A percentile compares a stretch with the other conserved stretches of the same genome.
phyloP scores from a whole-genome alignment of 345 rosid genomes.

The Nasturtium officinale region DNA sequence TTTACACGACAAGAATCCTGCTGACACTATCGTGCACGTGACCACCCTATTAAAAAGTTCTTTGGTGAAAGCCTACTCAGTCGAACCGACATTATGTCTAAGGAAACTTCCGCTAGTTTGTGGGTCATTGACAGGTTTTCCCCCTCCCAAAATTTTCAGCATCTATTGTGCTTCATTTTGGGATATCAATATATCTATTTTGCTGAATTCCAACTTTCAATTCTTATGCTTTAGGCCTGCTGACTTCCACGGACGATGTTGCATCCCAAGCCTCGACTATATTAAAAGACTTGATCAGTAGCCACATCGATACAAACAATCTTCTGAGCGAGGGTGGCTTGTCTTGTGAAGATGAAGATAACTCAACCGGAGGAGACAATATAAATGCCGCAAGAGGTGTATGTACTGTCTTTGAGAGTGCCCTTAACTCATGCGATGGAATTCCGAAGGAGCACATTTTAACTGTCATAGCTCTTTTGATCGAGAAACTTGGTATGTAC shows the following conservation, averaged over 20 bases:
- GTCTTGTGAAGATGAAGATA: conserved; percentile 49
- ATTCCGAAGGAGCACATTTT: conserved; percentile 65
- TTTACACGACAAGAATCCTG: conserved; percentile 54
- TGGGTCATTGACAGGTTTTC: conserved; percentile 60
- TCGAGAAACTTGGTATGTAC: conserved; percentile 70
- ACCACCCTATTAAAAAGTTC: conserved; percentile 55
- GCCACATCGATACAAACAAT: conserved; percentile 46
- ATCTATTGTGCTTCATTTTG: conserved; percentile 2
- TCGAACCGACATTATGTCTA: conserved; percentile 51
- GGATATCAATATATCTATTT: background rate
- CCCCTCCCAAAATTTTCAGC: conserved; percentile 1
- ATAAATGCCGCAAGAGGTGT: conserved; percentile 49
- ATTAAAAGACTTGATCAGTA: conserved; percentile 64
- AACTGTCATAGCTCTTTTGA: conserved; percentile 55
- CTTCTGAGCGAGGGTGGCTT: conserved; percentile 40
- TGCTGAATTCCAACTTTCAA: conserved; percentile 4
- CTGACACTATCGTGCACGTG: conserved; percentile 64
- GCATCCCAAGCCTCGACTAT: conserved; percentile 65
- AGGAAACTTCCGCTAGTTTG: conserved; percentile 57
- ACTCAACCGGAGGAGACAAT: conserved; percentile 47
- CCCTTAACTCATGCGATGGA: conserved; percentile 49
- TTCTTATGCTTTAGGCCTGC: conserved; percentile 58
- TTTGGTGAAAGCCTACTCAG: conserved; percentile 52
- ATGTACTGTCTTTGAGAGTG: conserved; percentile 62
- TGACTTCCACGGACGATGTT: conserved; percentile 51